phyloP scores from a whole-genome alignment of 768 basidiomycete species.

The Amanita jacksonii region DNA sequence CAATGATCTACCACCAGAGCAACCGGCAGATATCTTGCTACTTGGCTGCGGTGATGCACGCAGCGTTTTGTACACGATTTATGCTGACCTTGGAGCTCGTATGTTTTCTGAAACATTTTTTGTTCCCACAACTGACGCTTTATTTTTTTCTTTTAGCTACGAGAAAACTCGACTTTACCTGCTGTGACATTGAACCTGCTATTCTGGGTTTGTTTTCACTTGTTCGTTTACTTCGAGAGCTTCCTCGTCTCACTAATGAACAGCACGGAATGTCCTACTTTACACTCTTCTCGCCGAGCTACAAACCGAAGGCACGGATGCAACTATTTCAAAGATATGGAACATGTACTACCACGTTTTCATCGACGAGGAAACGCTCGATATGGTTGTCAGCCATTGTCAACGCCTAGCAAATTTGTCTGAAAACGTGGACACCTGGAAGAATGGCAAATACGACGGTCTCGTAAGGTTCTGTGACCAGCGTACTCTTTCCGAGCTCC shows the following conservation, averaged over 20 bases:
- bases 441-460: constrained; percentile 24
- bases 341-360: constrained; percentile 41
- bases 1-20: constrained; percentile 29
- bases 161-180: constrained; percentile 1
- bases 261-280: constrained; percentile 42
- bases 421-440: constrained; percentile 28
- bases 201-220: not conserved
- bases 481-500: constrained; percentile 30
- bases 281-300: constrained; percentile 31
- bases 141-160: not conserved
- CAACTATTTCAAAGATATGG: constrained; percentile 22
- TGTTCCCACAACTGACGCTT: not conserved
- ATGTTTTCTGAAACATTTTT: not conserved
- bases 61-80: constrained; percentile 35
- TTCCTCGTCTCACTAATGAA: not conserved
- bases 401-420: constrained; percentile 26
- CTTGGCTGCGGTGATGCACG: constrained; percentile 41
- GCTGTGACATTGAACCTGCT: constrained; percentile 3
- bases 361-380: constrained; percentile 26
- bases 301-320: not conserved
- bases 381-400: constrained; percentile 28
- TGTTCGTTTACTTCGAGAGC: too few relatives aligned
- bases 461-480: constrained; percentile 29
- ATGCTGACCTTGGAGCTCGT: constrained; percentile 14
- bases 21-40: constrained; percentile 29